Conservation (phyloP, 2,329 filamentous ascomycete genomes). For the Fusarium sp. region DNA sequence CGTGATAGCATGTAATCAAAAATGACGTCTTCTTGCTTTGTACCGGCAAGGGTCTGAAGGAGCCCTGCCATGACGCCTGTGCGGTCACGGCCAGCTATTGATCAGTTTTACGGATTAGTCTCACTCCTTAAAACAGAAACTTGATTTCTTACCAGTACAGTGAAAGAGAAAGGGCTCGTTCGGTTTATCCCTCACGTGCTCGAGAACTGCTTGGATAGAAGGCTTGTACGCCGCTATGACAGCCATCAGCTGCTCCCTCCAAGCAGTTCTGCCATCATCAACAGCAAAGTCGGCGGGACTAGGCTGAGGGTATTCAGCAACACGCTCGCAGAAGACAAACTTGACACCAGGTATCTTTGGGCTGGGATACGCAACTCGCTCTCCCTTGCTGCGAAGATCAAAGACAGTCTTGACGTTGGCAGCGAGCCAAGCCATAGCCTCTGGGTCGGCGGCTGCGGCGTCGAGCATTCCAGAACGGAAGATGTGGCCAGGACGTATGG, state of each 20-base stretch:
- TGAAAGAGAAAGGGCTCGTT: constrained; percentile 63
- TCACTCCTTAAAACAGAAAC: background rate
- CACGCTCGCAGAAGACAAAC: constrained; percentile 57
- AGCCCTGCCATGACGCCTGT: constrained; percentile 65
- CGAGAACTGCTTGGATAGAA: constrained; percentile 58
- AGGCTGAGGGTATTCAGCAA: constrained; percentile 51
- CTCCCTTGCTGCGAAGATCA: constrained; percentile 61
- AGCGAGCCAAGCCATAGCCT: constrained; percentile 52
- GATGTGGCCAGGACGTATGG: constrained; percentile 55
- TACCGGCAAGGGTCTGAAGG: constrained; percentile 63
- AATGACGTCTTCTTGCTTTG: constrained; percentile 54
- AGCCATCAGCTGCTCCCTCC: constrained; percentile 60
- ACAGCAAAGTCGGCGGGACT: constrained; percentile 57
- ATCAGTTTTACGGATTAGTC: background rate
- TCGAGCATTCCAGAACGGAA: constrained; percentile 62
- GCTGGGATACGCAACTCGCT: constrained; percentile 58
- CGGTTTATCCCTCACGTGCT: constrained; percentile 60
- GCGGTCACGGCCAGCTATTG: constrained; percentile 64
- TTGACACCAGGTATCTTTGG: constrained; percentile 59
- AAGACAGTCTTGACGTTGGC: constrained; percentile 59
- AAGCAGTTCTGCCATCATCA: constrained; percentile 58
- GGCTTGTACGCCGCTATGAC: constrained; percentile 57
- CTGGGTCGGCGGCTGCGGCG: constrained; percentile 45
- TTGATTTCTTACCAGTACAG: constrained; percentile 61
- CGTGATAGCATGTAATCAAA: constrained; percentile 67